Evolutionary conservation across 75 land plant species (phyloP), one percentile per base, ranked within the genome.

Genomic region (Azolla pinnata): DNA sequence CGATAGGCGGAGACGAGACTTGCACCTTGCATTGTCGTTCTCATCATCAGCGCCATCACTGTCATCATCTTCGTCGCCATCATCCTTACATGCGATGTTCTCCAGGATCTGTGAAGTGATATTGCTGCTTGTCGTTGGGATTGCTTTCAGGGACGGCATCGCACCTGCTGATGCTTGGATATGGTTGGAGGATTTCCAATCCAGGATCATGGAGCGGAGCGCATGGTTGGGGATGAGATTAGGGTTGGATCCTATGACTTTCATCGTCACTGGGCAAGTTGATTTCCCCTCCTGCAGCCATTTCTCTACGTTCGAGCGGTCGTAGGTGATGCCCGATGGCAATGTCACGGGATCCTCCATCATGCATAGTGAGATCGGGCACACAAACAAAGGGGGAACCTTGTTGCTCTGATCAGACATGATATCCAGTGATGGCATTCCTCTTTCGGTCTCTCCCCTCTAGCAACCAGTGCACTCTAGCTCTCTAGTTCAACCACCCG

Each of bases 161-260:
- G 79, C 74, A 32, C 78, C 32, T 42, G 79, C 78, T 18, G 74
- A 31, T 1, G 72, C 75, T 4, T n/a, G 1, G 20, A 68, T 35
- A 0, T 67, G 55, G 57, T 81, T 74, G 46, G 42, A 78, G 9
- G 75, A 78, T 47, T 75, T 79, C 84, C 84, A 81, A 16, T 61
- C 74, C 62, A 75, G 84, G 29, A 81, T 81, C 50, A 81, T 29
- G 29, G 68, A 49, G n/a, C 82, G 70, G 26, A 75, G 58, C 4
- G 84, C 60, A 52, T 78, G 81, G 54, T 81, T 81, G 0, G 84
- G 84, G 35, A 73, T 56, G 17, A 42, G 31, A 1, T 67, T 70
- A 4, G 12, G 26, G 45, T 35, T 12, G 10, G 40, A 12, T 5
- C 40, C 40, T 5, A 35, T 12, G 40, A 35, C 40, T n/a, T n/a